Conservation (phyloP, 1,284 basidiomycete species). For the Gomphus bonarii region DNA sequence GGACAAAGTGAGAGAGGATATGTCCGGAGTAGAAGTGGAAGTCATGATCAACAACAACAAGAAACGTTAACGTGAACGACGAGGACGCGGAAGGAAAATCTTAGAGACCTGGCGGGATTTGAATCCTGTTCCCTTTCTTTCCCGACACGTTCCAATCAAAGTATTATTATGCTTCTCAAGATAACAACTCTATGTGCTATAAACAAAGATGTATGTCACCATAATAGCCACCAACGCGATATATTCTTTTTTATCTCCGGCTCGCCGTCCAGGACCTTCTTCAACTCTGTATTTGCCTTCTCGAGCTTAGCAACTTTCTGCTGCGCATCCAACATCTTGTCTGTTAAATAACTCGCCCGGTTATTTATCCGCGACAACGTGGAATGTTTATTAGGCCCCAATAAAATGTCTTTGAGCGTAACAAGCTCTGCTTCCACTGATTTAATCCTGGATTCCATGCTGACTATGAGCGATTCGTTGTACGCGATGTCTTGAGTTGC, state of each 20-base stretch:
- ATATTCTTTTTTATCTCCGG: background rate
- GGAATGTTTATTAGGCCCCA: slow-evolving; percentile 27
- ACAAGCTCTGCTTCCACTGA: slow-evolving; percentile 70
- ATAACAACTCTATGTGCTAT: background rate
- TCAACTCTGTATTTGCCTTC: slow-evolving; percentile 56
- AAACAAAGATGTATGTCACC: background rate
- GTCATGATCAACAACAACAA: slow-evolving; percentile 45
- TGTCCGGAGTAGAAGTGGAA: slow-evolving; percentile 58
- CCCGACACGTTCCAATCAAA: background rate
- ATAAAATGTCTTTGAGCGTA: slow-evolving; percentile 52
- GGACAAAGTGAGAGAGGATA: slow-evolving; percentile 62
- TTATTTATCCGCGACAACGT: slow-evolving; percentile 39
- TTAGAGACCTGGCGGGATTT: slow-evolving; percentile 6
- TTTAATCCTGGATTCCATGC: slow-evolving; percentile 56
- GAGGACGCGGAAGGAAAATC: slow-evolving; percentile 10
- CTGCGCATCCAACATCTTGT: slow-evolving; percentile 65
- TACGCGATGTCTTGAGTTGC: slow-evolving; percentile 76
- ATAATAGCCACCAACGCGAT: background rate
- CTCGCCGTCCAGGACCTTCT: slow-evolving; percentile 39
- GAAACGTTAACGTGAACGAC: slow-evolving; percentile 11
- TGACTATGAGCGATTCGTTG: slow-evolving; percentile 65
- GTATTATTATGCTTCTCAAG: background rate
- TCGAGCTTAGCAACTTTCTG: slow-evolving; percentile 61
- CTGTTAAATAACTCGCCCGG: slow-evolving; percentile 59
- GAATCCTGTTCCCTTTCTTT: slow-evolving; percentile 7